Conservation (phyloP, 2,329 filamentous ascomycete genomes). For the Ceratocystis papillata region DNA sequence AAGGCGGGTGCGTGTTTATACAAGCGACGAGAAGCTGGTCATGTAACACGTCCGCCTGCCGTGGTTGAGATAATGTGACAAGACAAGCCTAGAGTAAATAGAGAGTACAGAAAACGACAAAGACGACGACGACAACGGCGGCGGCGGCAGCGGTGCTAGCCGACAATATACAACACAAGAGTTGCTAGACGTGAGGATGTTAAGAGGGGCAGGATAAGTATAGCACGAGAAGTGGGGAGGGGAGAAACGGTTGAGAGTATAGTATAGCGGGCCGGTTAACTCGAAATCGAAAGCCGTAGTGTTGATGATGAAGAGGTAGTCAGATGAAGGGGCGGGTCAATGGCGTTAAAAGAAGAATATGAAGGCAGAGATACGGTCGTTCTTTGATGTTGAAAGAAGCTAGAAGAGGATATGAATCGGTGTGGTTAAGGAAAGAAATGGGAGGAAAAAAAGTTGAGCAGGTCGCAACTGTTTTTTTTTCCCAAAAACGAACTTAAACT, state of each 20-base stretch:
- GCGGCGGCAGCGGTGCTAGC: neutral
- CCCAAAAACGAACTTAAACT: neutral
- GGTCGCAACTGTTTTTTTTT: slow-evolving; percentile 10
- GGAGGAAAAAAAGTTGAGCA: slow-evolving; percentile 10
- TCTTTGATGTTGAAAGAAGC: slow-evolving; percentile 9
- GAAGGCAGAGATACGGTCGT: neutral
- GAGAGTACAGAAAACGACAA: neutral
- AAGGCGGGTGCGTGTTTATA: slow-evolving; percentile 18
- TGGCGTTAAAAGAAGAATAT: neutral
- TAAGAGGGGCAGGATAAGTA: neutral
- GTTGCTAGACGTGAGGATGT: slow-evolving; percentile 9
- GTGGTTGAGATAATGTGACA: neutral
- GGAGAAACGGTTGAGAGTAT: slow-evolving; percentile 15
- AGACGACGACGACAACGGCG: neutral
- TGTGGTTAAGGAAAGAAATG: slow-evolving; percentile 10
- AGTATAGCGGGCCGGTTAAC: neutral
- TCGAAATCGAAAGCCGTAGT: neutral
- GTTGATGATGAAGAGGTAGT: neutral
- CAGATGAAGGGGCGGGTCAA: neutral
- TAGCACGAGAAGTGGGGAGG: slow-evolving; percentile 16
- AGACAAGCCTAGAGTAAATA: slow-evolving; percentile 14
- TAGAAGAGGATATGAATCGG: neutral
- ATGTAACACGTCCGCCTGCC: slow-evolving; percentile 14
- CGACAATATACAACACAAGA: neutral
- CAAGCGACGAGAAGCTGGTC: slow-evolving; percentile 6